These are phyloP conservation scores for Tripterygium wilfordii DNA, from an alignment of 177 flowering plant genomes.

Conservation along the genomic window DNA sequence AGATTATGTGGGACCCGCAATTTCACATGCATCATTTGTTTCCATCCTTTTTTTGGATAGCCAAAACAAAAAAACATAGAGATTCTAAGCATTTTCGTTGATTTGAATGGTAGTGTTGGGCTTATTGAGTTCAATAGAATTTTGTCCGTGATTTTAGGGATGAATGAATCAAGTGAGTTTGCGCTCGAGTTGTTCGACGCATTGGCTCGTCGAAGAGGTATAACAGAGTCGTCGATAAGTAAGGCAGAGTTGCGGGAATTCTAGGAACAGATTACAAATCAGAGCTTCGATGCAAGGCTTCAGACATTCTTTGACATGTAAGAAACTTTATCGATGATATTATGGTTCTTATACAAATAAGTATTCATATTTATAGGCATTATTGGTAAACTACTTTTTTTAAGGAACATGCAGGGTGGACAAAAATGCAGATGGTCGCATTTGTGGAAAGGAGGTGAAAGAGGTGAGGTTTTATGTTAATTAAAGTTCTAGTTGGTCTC, in stretches of 20 bases:
- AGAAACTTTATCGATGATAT: too few relatives aligned
- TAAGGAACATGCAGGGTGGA: conserved; percentile 47
- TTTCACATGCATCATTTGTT: too few relatives aligned
- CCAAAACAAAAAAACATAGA: too few relatives aligned
- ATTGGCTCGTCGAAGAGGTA: conserved; percentile 21
- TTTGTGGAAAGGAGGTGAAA: conserved; percentile 41
- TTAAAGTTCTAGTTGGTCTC: too few relatives aligned
- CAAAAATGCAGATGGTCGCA: conserved; percentile 49
- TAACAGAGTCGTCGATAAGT: conserved; percentile 8
- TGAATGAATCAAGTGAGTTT: conserved; percentile 26
- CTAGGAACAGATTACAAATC: conserved; percentile 40
- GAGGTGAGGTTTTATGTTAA: conserved; percentile 25
- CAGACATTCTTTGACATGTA: conserved; percentile 55
- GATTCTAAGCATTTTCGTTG: too few relatives aligned
- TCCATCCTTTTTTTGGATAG: too few relatives aligned
- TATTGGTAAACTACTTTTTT: too few relatives aligned
- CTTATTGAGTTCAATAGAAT: too few relatives aligned
- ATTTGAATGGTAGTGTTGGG: too few relatives aligned
- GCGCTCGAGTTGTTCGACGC: conserved; percentile 23
- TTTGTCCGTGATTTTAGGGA: conserved; percentile 11
- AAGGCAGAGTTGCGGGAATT: conserved; percentile 25
- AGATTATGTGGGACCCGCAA: too few relatives aligned
- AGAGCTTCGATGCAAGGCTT: conserved; percentile 42
- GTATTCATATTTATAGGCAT: too few relatives aligned
- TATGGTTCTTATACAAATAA: too few relatives aligned